Evolutionary conservation across 345 rosid genomes (phyloP), one percentile per base, ranked within the genome.

Genomic region (Lepidium sativum): DNA sequence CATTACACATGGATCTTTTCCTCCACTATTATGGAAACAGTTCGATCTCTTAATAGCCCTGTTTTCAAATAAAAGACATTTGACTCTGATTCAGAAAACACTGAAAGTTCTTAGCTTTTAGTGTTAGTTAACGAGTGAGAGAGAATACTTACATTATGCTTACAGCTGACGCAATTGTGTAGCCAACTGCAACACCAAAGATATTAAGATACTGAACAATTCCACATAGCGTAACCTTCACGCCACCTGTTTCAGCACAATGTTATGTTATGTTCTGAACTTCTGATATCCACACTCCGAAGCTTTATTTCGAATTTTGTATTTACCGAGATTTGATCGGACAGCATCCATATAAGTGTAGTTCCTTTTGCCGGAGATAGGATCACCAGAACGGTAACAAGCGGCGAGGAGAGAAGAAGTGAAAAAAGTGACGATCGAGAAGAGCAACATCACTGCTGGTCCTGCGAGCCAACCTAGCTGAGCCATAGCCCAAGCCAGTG

Each of bases 1-100:
- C 89, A 86, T 81, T 55, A 77, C 86, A 60, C 97, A 87, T 15
- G 92, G 83, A 79, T 87, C 80, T 44, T 70, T 83, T 39, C 88
- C 88, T 6, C 75, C 79, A 23, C 85, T 89, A 32, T 73, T 67
- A 60, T 87, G 89, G 68, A 87, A 89, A 67, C 97, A 87, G 70
- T 89, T 83, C 1, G 95, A 82, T 78, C 95, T 85, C 80, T 87
- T 85, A 44, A 82, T 79, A 6, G 95, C 95, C 95, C 95, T 89
- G 63, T n/a, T n/a, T n/a, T n/a, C n/a, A 18, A 11, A 8, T 2
- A 3, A 9, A 34, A 13, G 37, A 45, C 12, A 23, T 56, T 27
- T 25, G 29, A 60, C 10, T n/a, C n/a, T 51, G 20, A 54, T 5
- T 25, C 29, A 25, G n/a, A 25, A 25, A 33, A 44, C 18, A 15